These are phyloP conservation scores for Trichoderma afroharzianum DNA, from an alignment of 2,329 filamentous ascomycete species.

Conservation along the genomic window DNA sequence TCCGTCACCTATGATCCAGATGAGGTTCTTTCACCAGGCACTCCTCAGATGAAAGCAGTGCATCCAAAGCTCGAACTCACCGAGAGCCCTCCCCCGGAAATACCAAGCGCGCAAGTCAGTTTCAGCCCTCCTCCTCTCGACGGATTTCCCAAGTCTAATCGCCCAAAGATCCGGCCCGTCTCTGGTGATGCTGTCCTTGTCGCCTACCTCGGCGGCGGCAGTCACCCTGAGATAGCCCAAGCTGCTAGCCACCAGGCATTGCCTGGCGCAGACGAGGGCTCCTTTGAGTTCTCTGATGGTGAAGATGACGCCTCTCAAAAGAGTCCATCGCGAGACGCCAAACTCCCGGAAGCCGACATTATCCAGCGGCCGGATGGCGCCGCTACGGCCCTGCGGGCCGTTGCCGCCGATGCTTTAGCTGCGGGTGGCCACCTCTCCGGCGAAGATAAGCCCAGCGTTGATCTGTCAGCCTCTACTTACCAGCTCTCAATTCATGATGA, in stretches of 20 bases:
- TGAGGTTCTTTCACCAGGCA: conserved; percentile 40
- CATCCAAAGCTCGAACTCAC: conserved; percentile 32
- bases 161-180: conserved; percentile 51
- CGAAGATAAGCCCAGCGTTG: conserved; percentile 23
- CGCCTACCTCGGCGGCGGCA: conserved; percentile 58
- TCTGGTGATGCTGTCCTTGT: conserved; percentile 67
- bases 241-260: conserved; percentile 53
- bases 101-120: conserved; percentile 35
- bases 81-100: conserved; percentile 36
- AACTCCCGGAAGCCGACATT: not conserved
- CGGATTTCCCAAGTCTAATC: conserved; percentile 49
- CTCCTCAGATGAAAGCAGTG: conserved; percentile 38
- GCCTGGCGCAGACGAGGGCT: conserved; percentile 41
- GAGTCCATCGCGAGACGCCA: conserved; percentile 17
- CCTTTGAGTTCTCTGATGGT: conserved; percentile 30
- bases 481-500: conserved; percentile 36
- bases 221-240: conserved; percentile 61
- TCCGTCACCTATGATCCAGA: conserved; percentile 40
- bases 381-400: conserved; percentile 25
- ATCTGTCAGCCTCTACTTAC: conserved; percentile 30
- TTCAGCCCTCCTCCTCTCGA: conserved; percentile 32
- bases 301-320: conserved; percentile 20
- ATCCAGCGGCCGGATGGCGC: not conserved
- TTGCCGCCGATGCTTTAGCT: conserved; percentile 33
- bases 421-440: conserved; percentile 21